Conservation (phyloP, 495 filamentous ascomycete species). For the Penicillium mononematosum region DNA sequence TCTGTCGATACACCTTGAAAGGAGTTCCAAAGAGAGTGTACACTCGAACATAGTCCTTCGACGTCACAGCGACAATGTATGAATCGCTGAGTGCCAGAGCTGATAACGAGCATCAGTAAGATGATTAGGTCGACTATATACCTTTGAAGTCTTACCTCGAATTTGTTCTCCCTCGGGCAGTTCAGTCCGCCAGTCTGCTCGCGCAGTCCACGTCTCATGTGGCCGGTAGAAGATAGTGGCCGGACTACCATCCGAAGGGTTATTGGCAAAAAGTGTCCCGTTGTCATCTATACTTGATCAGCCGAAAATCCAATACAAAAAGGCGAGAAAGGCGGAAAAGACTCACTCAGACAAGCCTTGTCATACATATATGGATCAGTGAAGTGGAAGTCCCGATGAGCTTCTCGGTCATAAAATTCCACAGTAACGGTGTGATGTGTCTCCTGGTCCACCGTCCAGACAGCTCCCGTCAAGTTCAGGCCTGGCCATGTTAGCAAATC, state of each 20-base stretch:
- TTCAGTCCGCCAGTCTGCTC: slow-evolving; percentile 85
- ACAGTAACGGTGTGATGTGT: slow-evolving; percentile 93
- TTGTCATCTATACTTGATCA: slow-evolving; percentile 60
- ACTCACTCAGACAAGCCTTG: slow-evolving; percentile 79
- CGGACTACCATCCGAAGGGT: slow-evolving; percentile 61
- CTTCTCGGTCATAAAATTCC: slow-evolving; percentile 93
- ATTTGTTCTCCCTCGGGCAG: slow-evolving; percentile 80
- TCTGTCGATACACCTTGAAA: slow-evolving; percentile 83
- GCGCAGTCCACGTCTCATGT: slow-evolving; percentile 92
- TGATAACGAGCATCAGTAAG: slow-evolving; percentile 19
- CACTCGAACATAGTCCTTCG: slow-evolving; percentile 80
- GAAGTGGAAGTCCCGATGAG: slow-evolving; percentile 90
- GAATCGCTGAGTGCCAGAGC: slow-evolving; percentile 91
- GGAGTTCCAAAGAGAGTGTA: slow-evolving; percentile 93
- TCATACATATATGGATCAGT: slow-evolving; percentile 94
- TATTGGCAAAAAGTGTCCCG: slow-evolving; percentile 83
- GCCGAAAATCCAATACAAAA: slow-evolving; percentile 14
- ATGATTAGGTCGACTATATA: not conserved
- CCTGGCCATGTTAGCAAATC: slow-evolving; percentile 38
- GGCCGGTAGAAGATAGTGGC: slow-evolving; percentile 94
- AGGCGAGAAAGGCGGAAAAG: not conserved
- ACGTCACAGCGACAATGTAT: slow-evolving; percentile 84
- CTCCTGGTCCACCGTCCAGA: slow-evolving; percentile 97
- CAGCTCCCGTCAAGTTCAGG: slow-evolving; percentile 86
- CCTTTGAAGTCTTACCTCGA: slow-evolving; percentile 40